phyloP scores from a whole-genome alignment of 2,329 filamentous ascomycete genomes.

The Arachnomyces sp. region DNA sequence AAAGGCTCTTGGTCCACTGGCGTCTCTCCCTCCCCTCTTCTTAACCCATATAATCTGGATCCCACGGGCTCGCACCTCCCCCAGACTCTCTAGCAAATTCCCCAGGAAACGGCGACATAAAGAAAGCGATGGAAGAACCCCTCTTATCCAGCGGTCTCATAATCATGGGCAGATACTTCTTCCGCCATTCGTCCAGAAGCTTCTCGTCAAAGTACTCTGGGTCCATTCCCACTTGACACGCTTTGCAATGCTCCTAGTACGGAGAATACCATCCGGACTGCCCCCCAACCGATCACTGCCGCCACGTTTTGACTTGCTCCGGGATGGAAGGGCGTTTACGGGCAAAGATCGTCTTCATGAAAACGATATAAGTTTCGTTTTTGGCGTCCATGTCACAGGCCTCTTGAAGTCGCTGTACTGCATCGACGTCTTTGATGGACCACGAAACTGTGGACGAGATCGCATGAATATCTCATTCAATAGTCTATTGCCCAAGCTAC shows the following conservation, averaged over 20 bases:
- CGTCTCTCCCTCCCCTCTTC: too few species aligned
- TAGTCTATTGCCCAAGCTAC: constrained; percentile 20
- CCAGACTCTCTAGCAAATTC: too few species aligned
- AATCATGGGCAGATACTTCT: constrained; percentile 23
- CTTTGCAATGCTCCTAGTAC: constrained; percentile 27
- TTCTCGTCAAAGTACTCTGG: constrained; percentile 14
- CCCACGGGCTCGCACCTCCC: too few species aligned
- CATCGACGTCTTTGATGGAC: constrained; percentile 23
- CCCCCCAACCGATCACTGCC: constrained; percentile 22
- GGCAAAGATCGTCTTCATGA: constrained; percentile 18
- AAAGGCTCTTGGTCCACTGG: too few species aligned
- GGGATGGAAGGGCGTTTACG: constrained; percentile 19
- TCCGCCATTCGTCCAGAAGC: constrained; percentile 24
- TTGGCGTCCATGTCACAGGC: constrained; percentile 23
- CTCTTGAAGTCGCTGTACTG: constrained; percentile 25
- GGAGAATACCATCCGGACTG: constrained; percentile 25
- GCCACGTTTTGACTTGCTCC: constrained; percentile 17
- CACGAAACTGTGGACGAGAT: constrained; percentile 13
- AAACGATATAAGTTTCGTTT: constrained; percentile 14
- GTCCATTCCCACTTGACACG: constrained; percentile 16
- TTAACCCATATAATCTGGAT: too few species aligned
- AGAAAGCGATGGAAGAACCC: constrained; percentile 26
- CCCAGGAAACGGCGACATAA: constrained; percentile 19
- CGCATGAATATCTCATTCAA: constrained; percentile 26
- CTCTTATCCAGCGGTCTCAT: constrained; percentile 26